phyloP scores from a whole-genome alignment of 108 stramenopile genomes.

The Nannochloropsis oceanica region DNA sequence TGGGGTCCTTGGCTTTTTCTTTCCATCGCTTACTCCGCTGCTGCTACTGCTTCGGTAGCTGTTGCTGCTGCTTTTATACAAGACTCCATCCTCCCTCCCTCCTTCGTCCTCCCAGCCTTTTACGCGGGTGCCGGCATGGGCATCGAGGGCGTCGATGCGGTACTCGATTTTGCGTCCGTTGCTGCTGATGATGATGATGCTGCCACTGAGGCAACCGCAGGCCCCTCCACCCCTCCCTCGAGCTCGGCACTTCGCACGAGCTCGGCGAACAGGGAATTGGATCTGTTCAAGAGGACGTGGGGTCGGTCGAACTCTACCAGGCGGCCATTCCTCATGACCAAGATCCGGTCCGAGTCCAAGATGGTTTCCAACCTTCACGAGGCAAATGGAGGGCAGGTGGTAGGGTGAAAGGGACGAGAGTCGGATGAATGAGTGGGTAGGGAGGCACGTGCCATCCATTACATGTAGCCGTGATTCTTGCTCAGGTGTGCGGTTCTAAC shows the following conservation, averaged over 20 bases:
- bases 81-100: no score
- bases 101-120: background rate
- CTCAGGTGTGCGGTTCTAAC: background rate
- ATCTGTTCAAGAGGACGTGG: background rate
- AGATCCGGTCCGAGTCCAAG: slow-evolving; percentile 70
- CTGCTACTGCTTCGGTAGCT: no score
- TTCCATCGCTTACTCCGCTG: no score
- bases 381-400: background rate
- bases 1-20: no score
- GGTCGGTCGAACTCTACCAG: background rate
- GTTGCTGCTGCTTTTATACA: no score
- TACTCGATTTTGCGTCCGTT: no score
- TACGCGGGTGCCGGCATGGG: background rate
- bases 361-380: slow-evolving; percentile 50
- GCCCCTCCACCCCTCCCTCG: background rate
- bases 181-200: no score
- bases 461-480: background rate
- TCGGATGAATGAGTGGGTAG: background rate
- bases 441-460: background rate
- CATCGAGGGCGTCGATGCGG: background rate
- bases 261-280: background rate
- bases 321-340: slow-evolving; percentile 67
- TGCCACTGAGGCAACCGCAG: no score
- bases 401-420: background rate
- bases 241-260: background rate